Evolutionary conservation across 371 early-diverging fungal species (phyloP).

Genomic region (Mucor lusitanicus): DNA sequence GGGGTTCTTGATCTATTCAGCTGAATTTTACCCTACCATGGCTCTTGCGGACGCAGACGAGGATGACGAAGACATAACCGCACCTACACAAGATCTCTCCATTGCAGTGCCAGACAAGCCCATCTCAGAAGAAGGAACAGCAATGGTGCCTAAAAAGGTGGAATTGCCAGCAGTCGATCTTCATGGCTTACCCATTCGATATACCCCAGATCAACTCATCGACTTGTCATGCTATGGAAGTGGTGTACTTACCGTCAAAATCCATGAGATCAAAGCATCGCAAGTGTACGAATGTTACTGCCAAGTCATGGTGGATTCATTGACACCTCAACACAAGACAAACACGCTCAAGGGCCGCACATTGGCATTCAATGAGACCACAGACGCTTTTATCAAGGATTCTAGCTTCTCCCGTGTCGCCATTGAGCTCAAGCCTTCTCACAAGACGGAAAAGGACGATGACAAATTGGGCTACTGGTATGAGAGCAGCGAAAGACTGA

Average conservation of each 20-base stretch:
- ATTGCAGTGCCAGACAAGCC: neutral
- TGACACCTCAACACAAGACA: conserved; percentile 39
- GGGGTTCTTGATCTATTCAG: conserved; percentile 63
- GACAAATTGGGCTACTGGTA: conserved; percentile 40
- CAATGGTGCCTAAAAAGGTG: neutral
- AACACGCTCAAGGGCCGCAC: conserved; percentile 25
- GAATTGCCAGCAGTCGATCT: conserved; percentile 24
- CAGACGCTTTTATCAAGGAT: conserved; percentile 65
- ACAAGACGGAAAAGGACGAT: conserved; percentile 31
- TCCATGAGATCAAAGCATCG: conserved; percentile 38
- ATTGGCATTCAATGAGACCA: conserved; percentile 35
- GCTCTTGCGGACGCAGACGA: conserved; percentile 13
- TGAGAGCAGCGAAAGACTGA: conserved; percentile 31
- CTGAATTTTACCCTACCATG: conserved; percentile 68
- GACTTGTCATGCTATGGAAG: conserved; percentile 34
- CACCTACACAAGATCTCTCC: neutral
- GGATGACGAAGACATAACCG: conserved; percentile 10
- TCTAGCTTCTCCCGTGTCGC: conserved; percentile 59
- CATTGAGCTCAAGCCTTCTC: conserved; percentile 43
- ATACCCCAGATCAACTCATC: conserved; percentile 45
- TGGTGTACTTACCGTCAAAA: conserved; percentile 42
- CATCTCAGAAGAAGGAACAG: neutral
- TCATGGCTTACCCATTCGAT: conserved; percentile 32
- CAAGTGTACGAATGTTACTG: conserved; percentile 31
- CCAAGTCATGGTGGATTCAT: conserved; percentile 40